Evolutionary conservation across 306 rosid species (phyloP).

Genomic region (Vigna angularis): DNA sequence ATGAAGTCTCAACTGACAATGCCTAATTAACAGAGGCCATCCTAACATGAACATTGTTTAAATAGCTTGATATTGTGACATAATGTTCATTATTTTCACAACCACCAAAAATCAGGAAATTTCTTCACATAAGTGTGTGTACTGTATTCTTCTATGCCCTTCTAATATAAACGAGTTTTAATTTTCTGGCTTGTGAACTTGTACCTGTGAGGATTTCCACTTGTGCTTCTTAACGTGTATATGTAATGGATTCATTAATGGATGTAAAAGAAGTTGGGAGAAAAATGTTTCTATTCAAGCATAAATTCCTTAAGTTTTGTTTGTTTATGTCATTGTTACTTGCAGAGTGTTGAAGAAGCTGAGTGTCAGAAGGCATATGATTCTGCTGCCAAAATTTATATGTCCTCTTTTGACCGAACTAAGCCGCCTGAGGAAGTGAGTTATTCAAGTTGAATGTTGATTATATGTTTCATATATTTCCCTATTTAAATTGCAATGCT

Average conservation of each 20-base stretch:
- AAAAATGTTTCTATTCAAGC: background rate
- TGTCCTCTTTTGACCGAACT: conserved; percentile 72
- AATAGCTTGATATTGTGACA: background rate
- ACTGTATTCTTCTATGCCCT: background rate
- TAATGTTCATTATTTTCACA: conserved; percentile 19
- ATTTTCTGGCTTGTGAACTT: conserved; percentile 8
- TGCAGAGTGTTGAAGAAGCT: conserved; percentile 83
- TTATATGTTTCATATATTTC: background rate
- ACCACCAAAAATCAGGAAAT: background rate
- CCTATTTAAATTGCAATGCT: conserved; percentile 33
- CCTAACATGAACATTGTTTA: conserved; percentile 9
- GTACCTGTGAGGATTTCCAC: background rate
- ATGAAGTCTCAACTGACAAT: background rate
- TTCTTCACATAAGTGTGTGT: background rate
- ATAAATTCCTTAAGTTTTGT: conserved; percentile 1
- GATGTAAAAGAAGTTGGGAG: background rate
- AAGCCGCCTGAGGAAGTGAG: conserved; percentile 79
- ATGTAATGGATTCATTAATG: background rate
- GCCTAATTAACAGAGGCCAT: background rate
- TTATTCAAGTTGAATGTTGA: conserved; percentile 16
- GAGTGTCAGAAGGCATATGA: conserved; percentile 77
- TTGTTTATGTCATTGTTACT: conserved; percentile 13
- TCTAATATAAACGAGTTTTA: background rate
- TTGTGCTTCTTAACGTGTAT: background rate
- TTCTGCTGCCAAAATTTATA: conserved; percentile 64